Percentiles rank a stretch among this genome's conserved stretches.
Conservation (phyloP, 371 early-diverging fungal genomes). For the Funneliformis caledonium region DNA sequence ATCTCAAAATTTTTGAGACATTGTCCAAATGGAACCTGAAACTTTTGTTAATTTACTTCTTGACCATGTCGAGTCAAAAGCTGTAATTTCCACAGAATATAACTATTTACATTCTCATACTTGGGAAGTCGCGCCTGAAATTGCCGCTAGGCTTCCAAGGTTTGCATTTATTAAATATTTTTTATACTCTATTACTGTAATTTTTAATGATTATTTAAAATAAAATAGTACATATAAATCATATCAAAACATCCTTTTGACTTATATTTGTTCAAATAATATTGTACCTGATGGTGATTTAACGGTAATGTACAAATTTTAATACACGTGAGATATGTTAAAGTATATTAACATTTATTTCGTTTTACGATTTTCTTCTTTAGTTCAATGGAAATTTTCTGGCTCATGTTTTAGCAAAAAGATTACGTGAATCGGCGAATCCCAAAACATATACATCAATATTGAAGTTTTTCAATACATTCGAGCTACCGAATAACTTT, state of each 20-base stretch:
- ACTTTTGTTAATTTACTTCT: conserved; percentile 12
- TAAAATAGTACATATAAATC: neutral
- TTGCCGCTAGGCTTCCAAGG: neutral
- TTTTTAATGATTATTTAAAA: neutral
- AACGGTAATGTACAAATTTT: neutral
- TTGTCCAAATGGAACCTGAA: conserved; percentile 9
- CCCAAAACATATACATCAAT: conserved; percentile 10
- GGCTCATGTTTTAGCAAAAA: conserved; percentile 3
- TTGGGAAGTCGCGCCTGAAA: neutral
- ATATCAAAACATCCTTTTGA: conserved; percentile 13
- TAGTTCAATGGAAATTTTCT: conserved; percentile 27
- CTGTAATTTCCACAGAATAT: neutral
- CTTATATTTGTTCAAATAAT: conserved; percentile 24
- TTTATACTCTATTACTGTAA: neutral
- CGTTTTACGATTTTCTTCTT: neutral
- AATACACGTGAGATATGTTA: neutral
- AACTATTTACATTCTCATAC: neutral
- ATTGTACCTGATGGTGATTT: conserved; percentile 13
- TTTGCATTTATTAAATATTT: neutral
- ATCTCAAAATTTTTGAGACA: too few species aligned
- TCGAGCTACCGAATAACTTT: neutral
- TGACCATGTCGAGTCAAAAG: conserved; percentile 13
- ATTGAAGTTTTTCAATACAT: conserved; percentile 27
- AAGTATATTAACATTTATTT: neutral
- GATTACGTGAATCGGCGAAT: conserved; percentile 1